Evolutionary conservation across 345 rosid genomes (phyloP).

Genomic region (Eucalyptus cloeziana): DNA sequence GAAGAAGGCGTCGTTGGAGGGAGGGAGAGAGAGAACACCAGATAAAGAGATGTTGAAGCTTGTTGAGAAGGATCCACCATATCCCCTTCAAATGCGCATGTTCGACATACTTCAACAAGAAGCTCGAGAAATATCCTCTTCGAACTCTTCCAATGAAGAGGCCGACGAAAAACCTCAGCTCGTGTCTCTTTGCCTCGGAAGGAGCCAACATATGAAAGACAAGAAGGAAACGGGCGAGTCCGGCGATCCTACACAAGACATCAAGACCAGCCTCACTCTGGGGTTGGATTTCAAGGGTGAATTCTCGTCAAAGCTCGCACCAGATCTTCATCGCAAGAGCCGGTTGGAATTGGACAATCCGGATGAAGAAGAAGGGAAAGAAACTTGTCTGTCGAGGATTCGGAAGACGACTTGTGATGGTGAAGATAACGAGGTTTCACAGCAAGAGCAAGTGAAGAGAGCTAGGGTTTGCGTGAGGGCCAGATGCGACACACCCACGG

Average conservation of each 20-base stretch:
- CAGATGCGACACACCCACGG: conserved; percentile 81
- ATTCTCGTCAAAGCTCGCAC: not conserved
- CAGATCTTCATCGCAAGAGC: not conserved
- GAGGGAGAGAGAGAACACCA: conserved; percentile 48
- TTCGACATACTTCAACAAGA: conserved; percentile 41
- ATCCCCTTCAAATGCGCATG: conserved; percentile 43
- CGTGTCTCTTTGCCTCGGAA: conserved; percentile 76
- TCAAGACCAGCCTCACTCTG: conserved; percentile 37
- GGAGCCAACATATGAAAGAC: conserved; percentile 19
- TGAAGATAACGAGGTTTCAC: conserved; percentile 38
- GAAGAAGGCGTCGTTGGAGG: conserved; percentile 10
- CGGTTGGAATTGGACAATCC: conserved; percentile 14
- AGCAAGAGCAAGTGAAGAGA: conserved; percentile 47
- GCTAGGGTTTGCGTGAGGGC: conserved; percentile 92
- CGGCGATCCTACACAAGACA: conserved; percentile 16
- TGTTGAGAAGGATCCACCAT: conserved; percentile 52
- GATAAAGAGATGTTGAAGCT: conserved; percentile 37
- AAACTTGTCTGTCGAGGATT: conserved; percentile 33
- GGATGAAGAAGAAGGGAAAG: conserved; percentile 30
- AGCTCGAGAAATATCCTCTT: conserved; percentile 1
- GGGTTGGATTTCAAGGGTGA: conserved; percentile 21
- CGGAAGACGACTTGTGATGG: conserved; percentile 22
- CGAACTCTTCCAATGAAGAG: not conserved
- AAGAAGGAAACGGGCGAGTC: conserved; percentile 7
- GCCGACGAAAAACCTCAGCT: conserved; percentile 30